Conservation (phyloP, 2,329 filamentous ascomycete species). For the Fusarium torreyae region DNA sequence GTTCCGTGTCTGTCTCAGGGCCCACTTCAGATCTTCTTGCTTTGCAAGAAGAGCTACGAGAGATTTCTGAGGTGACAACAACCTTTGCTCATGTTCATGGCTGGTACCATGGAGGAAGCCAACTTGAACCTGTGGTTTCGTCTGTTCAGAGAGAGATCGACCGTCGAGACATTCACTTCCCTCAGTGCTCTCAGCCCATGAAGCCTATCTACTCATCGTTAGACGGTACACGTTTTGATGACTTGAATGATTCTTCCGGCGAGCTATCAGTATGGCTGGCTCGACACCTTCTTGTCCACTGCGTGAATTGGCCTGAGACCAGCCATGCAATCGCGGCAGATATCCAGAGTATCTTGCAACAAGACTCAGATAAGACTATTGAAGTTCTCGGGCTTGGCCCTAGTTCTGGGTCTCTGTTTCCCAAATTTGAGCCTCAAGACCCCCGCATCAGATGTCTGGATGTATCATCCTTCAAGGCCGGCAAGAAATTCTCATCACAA, state of each 20-base stretch:
- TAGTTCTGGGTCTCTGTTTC: not conserved
- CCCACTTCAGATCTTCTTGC: not conserved
- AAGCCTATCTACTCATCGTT: conserved; percentile 7
- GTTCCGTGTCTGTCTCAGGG: conserved; percentile 4
- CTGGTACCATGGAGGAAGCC: conserved; percentile 6
- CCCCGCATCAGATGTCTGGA: not conserved
- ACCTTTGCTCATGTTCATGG: conserved; percentile 17
- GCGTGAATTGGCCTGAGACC: not conserved
- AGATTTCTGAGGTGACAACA: not conserved
- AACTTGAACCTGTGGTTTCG: not conserved
- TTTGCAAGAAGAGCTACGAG: not conserved
- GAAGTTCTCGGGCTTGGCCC: not conserved
- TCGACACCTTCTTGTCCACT: not conserved
- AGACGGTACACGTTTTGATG: not conserved
- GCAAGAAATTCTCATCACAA: no score
- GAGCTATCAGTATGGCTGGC: not conserved
- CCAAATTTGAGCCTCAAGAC: not conserved
- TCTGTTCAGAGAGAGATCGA: not conserved
- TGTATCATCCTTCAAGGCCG: not conserved
- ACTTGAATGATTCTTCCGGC: not conserved
- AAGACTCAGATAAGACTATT: not conserved
- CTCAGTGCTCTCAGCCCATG: not conserved
- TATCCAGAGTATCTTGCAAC: not conserved
- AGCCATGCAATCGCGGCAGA: not conserved
- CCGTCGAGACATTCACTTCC: not conserved